Evolutionary conservation across 2,329 filamentous ascomycete species (phyloP).

Genomic region (Pestalotiopsis sp.): DNA sequence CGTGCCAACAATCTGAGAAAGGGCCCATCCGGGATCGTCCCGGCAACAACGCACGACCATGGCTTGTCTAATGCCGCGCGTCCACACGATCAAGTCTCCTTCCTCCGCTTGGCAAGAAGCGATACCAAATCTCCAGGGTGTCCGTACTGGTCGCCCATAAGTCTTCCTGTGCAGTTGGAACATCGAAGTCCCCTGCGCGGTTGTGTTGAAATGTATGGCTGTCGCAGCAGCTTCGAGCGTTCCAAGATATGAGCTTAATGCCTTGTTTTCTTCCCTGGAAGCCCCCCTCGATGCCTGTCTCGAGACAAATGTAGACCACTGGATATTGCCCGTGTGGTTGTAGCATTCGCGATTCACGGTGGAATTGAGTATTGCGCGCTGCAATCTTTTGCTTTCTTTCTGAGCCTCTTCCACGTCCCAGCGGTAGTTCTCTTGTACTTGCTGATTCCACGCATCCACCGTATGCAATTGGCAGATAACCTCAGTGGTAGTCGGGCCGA

Average conservation of each 20-base stretch:
- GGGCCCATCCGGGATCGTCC: background rate
- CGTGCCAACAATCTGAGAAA: background rate
- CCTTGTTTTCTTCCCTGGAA: background rate
- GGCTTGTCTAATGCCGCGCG: slow-evolving; percentile 2
- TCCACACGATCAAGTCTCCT: slow-evolving; percentile 11
- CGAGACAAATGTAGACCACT: background rate
- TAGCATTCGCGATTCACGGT: slow-evolving; percentile 2
- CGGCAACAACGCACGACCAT: background rate
- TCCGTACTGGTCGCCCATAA: background rate
- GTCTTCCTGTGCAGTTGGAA: background rate
- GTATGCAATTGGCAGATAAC: background rate
- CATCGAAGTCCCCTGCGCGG: background rate
- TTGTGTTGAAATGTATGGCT: background rate
- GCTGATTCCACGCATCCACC: slow-evolving; percentile 12
- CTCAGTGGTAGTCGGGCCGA: slow-evolving; percentile 11
- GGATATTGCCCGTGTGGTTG: slow-evolving; percentile 12
- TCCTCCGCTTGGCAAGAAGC: slow-evolving; percentile 2
- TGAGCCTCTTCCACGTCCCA: slow-evolving; percentile 8
- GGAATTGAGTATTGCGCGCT: slow-evolving; percentile 6
- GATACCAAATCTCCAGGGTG: slow-evolving; percentile 14
- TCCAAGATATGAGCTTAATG: background rate
- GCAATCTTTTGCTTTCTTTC: slow-evolving; percentile 10
- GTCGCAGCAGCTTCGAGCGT: background rate
- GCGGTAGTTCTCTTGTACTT: slow-evolving; percentile 12
- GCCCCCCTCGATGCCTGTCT: background rate